Conservation (phyloP, 1,284 basidiomycete species). For the Tilletia caries region DNA sequence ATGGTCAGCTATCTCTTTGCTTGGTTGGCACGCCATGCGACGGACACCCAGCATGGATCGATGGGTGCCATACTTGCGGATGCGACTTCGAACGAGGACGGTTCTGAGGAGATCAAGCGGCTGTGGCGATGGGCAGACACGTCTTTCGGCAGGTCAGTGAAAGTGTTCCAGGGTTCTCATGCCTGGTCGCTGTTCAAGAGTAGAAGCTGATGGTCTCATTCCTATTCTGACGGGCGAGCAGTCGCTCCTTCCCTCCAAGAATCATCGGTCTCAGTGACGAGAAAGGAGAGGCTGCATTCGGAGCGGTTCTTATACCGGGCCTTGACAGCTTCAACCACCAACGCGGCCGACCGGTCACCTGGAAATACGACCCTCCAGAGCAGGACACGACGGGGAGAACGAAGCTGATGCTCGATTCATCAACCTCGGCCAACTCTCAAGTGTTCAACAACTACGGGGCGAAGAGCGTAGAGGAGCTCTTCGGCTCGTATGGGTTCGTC, state of each 20-base stretch:
- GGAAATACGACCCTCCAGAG: background rate
- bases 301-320: background rate
- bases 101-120: background rate
- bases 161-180: background rate
- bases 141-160: conserved; percentile 1
- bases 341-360: conserved; percentile 2
- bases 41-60: background rate
- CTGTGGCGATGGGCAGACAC: conserved; percentile 6
- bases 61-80: background rate
- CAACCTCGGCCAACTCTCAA: conserved; percentile 17
- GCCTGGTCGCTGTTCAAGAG: background rate
- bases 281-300: background rate
- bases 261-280: background rate
- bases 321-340: conserved; percentile 12
- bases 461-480: conserved; percentile 48
- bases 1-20: background rate
- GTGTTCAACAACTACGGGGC: conserved; percentile 51
- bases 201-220: background rate
- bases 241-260: conserved; percentile 3
- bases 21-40: background rate
- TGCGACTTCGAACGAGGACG: background rate
- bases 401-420: background rate
- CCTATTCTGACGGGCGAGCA: no score
- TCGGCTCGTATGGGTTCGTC: conserved; percentile 43
- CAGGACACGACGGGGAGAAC: background rate